These are phyloP conservation scores for Jacaranda copaia DNA, from an alignment of 257 asterid species.

Conservation along the genomic window DNA sequence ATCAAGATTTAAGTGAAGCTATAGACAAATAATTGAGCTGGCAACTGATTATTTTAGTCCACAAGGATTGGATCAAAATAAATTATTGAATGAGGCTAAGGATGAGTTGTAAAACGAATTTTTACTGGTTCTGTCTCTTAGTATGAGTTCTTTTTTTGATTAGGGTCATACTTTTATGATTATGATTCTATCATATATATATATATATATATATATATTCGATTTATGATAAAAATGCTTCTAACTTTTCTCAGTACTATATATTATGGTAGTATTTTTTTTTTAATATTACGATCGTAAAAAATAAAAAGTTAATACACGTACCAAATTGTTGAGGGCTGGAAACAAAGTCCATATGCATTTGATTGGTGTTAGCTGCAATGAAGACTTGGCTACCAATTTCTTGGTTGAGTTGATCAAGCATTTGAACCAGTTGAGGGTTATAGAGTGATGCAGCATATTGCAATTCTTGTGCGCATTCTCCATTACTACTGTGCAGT, in stretches of 20 bases:
- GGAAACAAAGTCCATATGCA: slow-evolving; percentile 67
- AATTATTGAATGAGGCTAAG: too few species aligned
- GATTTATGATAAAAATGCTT: too few species aligned
- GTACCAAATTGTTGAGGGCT: slow-evolving; percentile 71
- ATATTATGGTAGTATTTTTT: too few species aligned
- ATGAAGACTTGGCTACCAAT: slow-evolving; percentile 58
- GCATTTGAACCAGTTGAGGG: slow-evolving; percentile 63
- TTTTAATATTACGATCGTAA: too few species aligned
- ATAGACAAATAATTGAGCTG: not conserved
- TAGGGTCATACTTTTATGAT: too few species aligned
- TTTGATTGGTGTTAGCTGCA: slow-evolving; percentile 66
- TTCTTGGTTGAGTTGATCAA: slow-evolving; percentile 57
- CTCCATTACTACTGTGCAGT: slow-evolving; percentile 57
- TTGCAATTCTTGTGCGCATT: slow-evolving; percentile 64
- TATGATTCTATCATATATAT: too few species aligned
- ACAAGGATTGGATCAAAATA: not conserved
- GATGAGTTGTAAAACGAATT: too few species aligned
- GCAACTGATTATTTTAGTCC: not conserved
- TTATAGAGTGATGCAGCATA: slow-evolving; percentile 69
- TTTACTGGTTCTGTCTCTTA: too few species aligned
- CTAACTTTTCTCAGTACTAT: too few species aligned
- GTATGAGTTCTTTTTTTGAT: too few species aligned
- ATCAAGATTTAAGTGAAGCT: not conserved
- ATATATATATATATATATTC: too few species aligned
- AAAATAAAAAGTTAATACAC: not conserved